A percentile compares a stretch with the other conserved stretches of the same genome.
phyloP scores from a whole-genome alignment of 192 early-diverging fungal genomes.

The Podila epicladia region DNA sequence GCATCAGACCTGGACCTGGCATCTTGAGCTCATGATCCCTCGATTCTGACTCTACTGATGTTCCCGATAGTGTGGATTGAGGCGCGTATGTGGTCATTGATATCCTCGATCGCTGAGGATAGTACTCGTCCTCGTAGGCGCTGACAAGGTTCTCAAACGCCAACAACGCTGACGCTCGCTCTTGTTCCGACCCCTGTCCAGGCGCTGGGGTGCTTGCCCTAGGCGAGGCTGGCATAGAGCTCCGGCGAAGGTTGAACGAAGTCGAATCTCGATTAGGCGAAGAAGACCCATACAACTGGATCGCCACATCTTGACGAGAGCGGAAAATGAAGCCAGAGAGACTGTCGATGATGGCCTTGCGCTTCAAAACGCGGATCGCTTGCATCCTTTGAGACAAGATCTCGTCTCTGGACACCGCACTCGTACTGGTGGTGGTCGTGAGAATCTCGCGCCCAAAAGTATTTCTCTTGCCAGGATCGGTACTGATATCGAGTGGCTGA shows the following conservation, averaged over 20 bases:
- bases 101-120: not conserved
- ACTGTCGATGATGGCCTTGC: conserved; percentile 12
- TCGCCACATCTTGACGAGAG: conserved; percentile 8
- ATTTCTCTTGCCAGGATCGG: too few relatives aligned
- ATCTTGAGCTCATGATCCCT: too few relatives aligned
- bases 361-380: not conserved
- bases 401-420: too few relatives aligned
- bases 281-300: conserved; percentile 3
- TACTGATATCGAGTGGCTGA: not conserved
- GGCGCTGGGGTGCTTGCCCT: not conserved
- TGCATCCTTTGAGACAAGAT: too few relatives aligned
- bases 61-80: not conserved
- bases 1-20: too few relatives aligned
- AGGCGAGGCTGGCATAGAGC: not conserved
- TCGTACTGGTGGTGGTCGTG: too few relatives aligned
- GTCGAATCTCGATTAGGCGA: not conserved
- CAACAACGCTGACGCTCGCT: conserved; percentile 8
- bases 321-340: conserved; percentile 24
- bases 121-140: conserved; percentile 23
- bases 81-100: not conserved
- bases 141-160: conserved; percentile 41
- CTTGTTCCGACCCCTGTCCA: not conserved
- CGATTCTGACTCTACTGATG: not conserved
- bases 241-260: not conserved
- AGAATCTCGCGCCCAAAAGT: too few relatives aligned